Conservation (phyloP, 2,329 filamentous ascomycete genomes). For the Cladorrhinum sp. region DNA sequence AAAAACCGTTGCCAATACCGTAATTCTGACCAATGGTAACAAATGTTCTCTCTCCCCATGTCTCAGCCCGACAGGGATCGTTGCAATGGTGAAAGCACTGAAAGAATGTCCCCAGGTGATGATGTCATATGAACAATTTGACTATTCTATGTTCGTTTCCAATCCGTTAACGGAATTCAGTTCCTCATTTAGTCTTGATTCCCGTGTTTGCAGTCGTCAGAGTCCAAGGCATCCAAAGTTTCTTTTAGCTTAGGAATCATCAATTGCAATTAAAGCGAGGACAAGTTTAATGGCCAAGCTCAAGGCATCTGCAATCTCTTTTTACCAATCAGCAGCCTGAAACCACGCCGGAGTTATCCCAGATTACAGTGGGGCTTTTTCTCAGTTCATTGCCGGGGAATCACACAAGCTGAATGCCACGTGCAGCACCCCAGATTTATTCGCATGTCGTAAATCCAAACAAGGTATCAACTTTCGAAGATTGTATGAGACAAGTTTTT, state of each 20-base stretch:
- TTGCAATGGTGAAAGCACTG: neutral
- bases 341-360: neutral
- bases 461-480: neutral
- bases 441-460: neutral
- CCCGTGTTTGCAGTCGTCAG: neutral
- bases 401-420: slow-evolving; percentile 2
- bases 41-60: neutral
- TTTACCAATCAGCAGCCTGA: neutral
- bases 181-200: too few relatives aligned
- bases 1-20: neutral
- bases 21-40: neutral
- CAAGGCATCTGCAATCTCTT: neutral
- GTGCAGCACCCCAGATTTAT: slow-evolving; percentile 1
- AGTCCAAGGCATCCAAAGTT: neutral
- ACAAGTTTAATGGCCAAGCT: neutral
- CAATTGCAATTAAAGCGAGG: neutral
- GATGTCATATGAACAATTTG: neutral
- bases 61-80: slow-evolving; percentile 1
- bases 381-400: too few relatives aligned
- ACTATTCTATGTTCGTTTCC: too few relatives aligned
- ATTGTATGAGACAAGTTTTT: neutral
- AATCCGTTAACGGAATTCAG: too few relatives aligned
- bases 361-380: too few relatives aligned
- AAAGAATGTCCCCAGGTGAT: neutral
- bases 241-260: neutral